Evolutionary conservation across 352 stramenopile genomes (phyloP).

Genomic region (Phytophthora sp.): DNA sequence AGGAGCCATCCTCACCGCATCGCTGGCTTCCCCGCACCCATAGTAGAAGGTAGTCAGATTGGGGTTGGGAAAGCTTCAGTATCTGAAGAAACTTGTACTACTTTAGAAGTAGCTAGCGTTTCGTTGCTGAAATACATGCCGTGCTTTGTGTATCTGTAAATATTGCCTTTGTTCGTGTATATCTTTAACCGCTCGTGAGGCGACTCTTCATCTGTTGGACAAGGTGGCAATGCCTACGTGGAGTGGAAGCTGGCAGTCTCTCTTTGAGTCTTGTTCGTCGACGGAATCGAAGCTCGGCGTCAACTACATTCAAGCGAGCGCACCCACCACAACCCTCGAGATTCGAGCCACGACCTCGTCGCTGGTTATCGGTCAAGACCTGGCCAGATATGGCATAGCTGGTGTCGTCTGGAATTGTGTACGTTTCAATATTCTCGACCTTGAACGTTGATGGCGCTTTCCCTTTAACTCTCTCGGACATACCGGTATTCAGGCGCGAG

Average conservation of each 20-base stretch:
- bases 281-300: constrained; percentile 50
- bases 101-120: constrained; percentile 20
- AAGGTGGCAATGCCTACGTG: constrained; percentile 17
- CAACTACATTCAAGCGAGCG: constrained; percentile 65
- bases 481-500: constrained; percentile 46
- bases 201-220: constrained; percentile 22
- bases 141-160: constrained; percentile 27
- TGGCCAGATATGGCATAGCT: constrained; percentile 55
- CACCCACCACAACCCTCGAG: constrained; percentile 35
- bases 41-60: constrained; percentile 42
- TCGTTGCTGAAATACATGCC: constrained; percentile 30
- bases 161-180: no score
- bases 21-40: constrained; percentile 9
- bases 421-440: constrained; percentile 17
- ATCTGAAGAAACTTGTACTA: constrained; percentile 17
- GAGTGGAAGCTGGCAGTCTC: constrained; percentile 36
- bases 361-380: constrained; percentile 52
- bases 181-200: neutral
- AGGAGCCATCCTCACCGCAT: constrained; percentile 3
- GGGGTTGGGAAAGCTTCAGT: constrained; percentile 9
- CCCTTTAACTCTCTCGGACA: constrained; percentile 14
- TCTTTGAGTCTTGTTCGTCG: constrained; percentile 32
- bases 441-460: constrained; percentile 5
- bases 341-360: constrained; percentile 3
- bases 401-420: constrained; percentile 84